Conservation (phyloP, 164 flowering plant species). For the Vitis rupestris region DNA sequence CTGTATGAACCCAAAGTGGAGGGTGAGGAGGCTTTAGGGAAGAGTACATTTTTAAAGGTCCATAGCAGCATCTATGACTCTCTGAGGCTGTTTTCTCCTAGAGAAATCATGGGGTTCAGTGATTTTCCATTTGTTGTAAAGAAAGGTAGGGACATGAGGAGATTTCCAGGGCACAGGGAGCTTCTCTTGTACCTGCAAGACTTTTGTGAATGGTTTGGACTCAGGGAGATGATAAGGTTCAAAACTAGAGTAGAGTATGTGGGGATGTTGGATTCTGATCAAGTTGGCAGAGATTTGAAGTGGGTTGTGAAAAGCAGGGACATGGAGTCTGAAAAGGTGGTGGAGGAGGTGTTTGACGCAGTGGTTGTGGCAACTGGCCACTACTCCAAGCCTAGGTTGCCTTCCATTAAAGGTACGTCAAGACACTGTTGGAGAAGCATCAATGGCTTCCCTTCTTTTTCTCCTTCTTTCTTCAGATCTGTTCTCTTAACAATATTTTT, state of each 20-base stretch:
- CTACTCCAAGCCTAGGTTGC: slow-evolving; percentile 81
- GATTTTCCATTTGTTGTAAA: slow-evolving; percentile 75
- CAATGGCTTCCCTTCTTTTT: background rate
- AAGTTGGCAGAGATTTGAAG: slow-evolving; percentile 42
- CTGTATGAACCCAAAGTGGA: slow-evolving; percentile 61
- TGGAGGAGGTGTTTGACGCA: slow-evolving; percentile 84
- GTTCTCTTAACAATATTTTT: background rate
- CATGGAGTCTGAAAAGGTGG: slow-evolving; percentile 27
- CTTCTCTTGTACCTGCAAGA: slow-evolving; percentile 60
- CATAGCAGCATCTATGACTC: slow-evolving; percentile 85
- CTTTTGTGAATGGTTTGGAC: slow-evolving; percentile 63
- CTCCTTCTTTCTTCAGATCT: background rate
- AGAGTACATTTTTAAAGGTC: slow-evolving; percentile 27
- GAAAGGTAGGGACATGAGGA: slow-evolving; percentile 73
- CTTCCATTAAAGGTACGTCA: slow-evolving; percentile 67
- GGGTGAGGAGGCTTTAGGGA: slow-evolving; percentile 52
- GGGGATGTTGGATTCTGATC: slow-evolving; percentile 50
- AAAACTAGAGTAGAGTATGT: slow-evolving; percentile 71
- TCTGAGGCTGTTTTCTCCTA: slow-evolving; percentile 64
- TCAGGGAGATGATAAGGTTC: slow-evolving; percentile 76
- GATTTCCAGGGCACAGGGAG: slow-evolving; percentile 86
- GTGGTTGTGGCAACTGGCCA: slow-evolving; percentile 92
- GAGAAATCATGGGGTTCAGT: slow-evolving; percentile 86
- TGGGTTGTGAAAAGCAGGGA: slow-evolving; percentile 70
- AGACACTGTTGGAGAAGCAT: background rate